These are phyloP conservation scores for Pseudonitzschia delicatissima DNA, from an alignment of 108 stramenopile species.

Conservation along the genomic window DNA sequence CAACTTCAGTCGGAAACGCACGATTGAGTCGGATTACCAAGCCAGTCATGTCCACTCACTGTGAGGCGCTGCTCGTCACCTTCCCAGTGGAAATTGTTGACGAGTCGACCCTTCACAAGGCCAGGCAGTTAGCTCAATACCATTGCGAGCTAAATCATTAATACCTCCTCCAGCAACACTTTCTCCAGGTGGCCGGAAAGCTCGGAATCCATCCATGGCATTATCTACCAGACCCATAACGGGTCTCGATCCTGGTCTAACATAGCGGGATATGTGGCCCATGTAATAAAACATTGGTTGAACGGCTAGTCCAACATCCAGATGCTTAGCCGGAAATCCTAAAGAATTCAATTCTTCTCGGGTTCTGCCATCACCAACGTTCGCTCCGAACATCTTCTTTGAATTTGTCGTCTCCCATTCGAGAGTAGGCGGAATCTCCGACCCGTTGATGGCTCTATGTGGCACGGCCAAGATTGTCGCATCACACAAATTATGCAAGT, in stretches of 20 bases:
- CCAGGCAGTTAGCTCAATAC: conserved; percentile 81
- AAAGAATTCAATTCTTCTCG: conserved; percentile 76
- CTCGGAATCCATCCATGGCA: conserved; percentile 37
- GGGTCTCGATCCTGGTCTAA: conserved; percentile 68
- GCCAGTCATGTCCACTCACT: conserved; percentile 77
- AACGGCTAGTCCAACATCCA: conserved; percentile 62
- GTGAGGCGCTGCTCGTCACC: conserved; percentile 38
- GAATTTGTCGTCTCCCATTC: conserved; percentile 55
- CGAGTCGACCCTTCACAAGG: conserved; percentile 89
- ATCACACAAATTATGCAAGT: conserved; percentile 92
- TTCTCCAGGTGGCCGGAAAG: conserved; percentile 63
- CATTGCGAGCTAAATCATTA: conserved; percentile 76
- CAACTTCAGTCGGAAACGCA: conserved; percentile 46
- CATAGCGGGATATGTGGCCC: conserved; percentile 82
- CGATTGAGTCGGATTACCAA: conserved; percentile 66
- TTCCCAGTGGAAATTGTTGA: conserved; percentile 61
- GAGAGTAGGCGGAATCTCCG: conserved; percentile 39
- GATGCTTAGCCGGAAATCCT: conserved; percentile 66
- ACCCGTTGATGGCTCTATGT: conserved; percentile 54
- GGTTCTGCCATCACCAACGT: conserved; percentile 65
- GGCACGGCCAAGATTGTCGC: conserved; percentile 81
- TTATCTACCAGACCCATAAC: conserved; percentile 57
- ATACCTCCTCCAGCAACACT: conserved; percentile 72
- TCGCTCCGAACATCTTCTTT: conserved; percentile 53
- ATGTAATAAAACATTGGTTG: conserved; percentile 93